phyloP scores from a whole-genome alignment of 2,329 filamentous ascomycete species.

The Monosporascus sp. region DNA sequence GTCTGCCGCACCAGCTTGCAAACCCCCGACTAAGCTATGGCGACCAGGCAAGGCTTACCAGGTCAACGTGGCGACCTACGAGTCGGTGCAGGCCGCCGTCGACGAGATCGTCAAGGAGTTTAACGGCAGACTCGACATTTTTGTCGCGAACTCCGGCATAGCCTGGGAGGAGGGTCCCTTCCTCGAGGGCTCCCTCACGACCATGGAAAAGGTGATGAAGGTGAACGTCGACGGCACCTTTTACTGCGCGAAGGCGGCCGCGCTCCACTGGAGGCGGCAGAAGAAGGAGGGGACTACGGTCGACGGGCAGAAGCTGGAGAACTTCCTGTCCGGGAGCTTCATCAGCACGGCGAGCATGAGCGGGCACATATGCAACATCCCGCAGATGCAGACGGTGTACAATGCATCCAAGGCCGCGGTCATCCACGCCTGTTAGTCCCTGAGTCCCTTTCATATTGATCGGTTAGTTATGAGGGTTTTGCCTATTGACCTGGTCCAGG shows the following conservation, averaged over 20 bases:
- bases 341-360: conserved; percentile 76
- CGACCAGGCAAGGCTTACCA: conserved; percentile 52
- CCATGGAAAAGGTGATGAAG: conserved; percentile 61
- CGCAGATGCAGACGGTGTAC: conserved; percentile 68
- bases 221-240: conserved; percentile 74
- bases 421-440: conserved; percentile 47
- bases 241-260: conserved; percentile 69
- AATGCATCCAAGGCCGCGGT: conserved; percentile 67
- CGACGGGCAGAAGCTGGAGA: conserved; percentile 55
- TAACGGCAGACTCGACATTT: conserved; percentile 69
- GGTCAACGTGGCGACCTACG: conserved; percentile 52
- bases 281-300: conserved; percentile 60
- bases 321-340: conserved; percentile 62
- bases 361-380: conserved; percentile 72
- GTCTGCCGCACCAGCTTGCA: too few species aligned
- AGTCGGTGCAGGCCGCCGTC: conserved; percentile 46
- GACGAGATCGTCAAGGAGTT: conserved; percentile 57
- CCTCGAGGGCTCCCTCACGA: conserved; percentile 57
- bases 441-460: background rate
- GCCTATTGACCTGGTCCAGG: conserved; percentile 38
- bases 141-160: conserved; percentile 74
- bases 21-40: too few species aligned
- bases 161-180: conserved; percentile 65
- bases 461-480: background rate
- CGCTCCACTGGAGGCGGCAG: conserved; percentile 63